Evolutionary conservation across 2,329 filamentous ascomycete species (phyloP), one percentile per base, ranked within the genome.

Genomic region (Gaeumannomyces sp.): DNA sequence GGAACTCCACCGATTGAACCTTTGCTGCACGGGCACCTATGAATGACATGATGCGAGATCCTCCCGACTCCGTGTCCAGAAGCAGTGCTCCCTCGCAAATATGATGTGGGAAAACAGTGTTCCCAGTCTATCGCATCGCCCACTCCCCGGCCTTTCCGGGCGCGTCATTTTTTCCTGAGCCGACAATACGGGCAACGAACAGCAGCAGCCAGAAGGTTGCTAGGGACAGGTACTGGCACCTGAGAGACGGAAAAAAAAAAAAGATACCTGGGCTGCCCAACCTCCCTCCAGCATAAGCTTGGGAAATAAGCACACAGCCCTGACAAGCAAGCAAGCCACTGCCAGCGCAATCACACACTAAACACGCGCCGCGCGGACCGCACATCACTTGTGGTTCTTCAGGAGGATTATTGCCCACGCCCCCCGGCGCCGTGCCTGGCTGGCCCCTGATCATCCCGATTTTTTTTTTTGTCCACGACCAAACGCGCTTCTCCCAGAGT

Each of bases 301-400:
- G 45, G 45, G 45, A 53, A 53, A 53, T 53, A 53, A 53, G 45
- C 45, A n/a, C 11, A 22, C 45, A n/a, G 45, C 22, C 45, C 45
- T 53, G 45, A 53, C 45, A 53, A 53, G 45, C 45, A 53, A 53
- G 45, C 22, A 53, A n/a, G 45, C 45, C 45, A 53, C 45, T 14
- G 45, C 45, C 45, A 53, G 45, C 45, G 45, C 45, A 53, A 53
- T n/a, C 45, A 53, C 45, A 10, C 45, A 53, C 45, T 53, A 53
- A 53, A n/a, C 35, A 38, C 45, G 45, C 45, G 45, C 45, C 45
- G 45, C 45, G 45, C 45, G 45, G 45, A n/a, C 45, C 19, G 45
- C 45, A 53, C 45, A 53, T 53, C 45, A 53, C 45, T 53, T 53
- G 45, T 53, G 45, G 45, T n/a, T 53, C 45, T 53, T 53, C 19